Evolutionary conservation across 306 rosid species (phyloP).

Genomic region (Hippophae gyantsensis): DNA sequence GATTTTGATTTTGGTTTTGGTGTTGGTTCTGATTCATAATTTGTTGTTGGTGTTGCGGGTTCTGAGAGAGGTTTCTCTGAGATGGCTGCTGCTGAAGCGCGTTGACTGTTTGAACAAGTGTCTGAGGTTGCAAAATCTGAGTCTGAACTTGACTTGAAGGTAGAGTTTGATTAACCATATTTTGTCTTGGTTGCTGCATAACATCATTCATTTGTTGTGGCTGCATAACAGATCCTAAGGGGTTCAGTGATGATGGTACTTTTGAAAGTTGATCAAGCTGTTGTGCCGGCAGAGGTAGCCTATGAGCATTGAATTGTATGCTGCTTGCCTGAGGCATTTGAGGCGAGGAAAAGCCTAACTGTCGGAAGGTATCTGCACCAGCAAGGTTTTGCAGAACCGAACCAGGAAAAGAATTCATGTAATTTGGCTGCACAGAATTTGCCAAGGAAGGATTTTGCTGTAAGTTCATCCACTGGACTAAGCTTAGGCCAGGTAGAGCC

Average conservation of each 20-base stretch:
- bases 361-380: slow-evolving; percentile 60
- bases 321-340: slow-evolving; percentile 61
- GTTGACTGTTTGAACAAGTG: slow-evolving; percentile 37
- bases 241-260: slow-evolving; percentile 35
- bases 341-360: slow-evolving; percentile 53
- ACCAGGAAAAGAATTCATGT: slow-evolving; percentile 50
- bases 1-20: slow-evolving; percentile 21
- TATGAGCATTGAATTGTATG: slow-evolving; percentile 46
- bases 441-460: slow-evolving; percentile 65
- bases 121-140: slow-evolving; percentile 62
- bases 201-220: slow-evolving; percentile 52
- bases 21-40: slow-evolving; percentile 51
- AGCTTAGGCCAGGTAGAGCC: slow-evolving; percentile 65
- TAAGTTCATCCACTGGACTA: slow-evolving; percentile 98
- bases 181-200: slow-evolving; percentile 45
- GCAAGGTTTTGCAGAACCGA: slow-evolving; percentile 56
- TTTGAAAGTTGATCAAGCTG: slow-evolving; percentile 71
- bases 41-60: slow-evolving; percentile 49
- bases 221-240: slow-evolving; percentile 45
- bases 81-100: slow-evolving; percentile 57
- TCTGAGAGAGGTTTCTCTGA: slow-evolving; percentile 54
- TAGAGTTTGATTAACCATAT: slow-evolving; percentile 43
- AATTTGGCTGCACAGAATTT: slow-evolving; percentile 62
- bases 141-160: slow-evolving; percentile 58
- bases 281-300: slow-evolving; percentile 59